Evolutionary conservation across 306 rosid species (phyloP).

Genomic region (Corylus heterophylla): DNA sequence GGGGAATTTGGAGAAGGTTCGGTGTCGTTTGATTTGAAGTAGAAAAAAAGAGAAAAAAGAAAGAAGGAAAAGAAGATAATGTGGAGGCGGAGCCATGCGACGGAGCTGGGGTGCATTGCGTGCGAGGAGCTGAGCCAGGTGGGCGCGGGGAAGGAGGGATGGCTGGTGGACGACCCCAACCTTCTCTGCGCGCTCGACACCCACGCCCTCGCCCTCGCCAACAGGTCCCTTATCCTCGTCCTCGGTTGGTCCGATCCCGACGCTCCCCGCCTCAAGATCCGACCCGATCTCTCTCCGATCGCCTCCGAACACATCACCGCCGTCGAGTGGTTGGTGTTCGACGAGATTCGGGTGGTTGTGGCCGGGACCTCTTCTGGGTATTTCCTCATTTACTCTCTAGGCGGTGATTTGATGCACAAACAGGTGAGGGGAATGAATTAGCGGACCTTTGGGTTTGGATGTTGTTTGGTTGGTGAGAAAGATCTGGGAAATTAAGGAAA

Average conservation of each 20-base stretch:
- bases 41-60: not conserved
- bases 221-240: slow-evolving; percentile 60
- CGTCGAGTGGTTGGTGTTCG: slow-evolving; percentile 79
- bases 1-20: not conserved
- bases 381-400: slow-evolving; percentile 67
- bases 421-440: slow-evolving; percentile 71
- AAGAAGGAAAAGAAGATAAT: slow-evolving; percentile 11
- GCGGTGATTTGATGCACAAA: slow-evolving; percentile 66
- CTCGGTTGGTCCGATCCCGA: slow-evolving; percentile 66
- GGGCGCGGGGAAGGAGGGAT: slow-evolving; percentile 86
- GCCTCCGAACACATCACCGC: slow-evolving; percentile 72
- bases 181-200: slow-evolving; percentile 83
- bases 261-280: slow-evolving; percentile 48
- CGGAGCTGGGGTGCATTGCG: slow-evolving; percentile 79
- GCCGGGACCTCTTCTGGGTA: slow-evolving; percentile 82
- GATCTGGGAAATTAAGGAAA: not conserved
- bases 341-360: slow-evolving; percentile 70
- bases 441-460: not conserved
- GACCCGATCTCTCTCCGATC: slow-evolving; percentile 75
- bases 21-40: not conserved
- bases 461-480: slow-evolving; percentile 12
- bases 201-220: slow-evolving; percentile 73
- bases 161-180: slow-evolving; percentile 76
- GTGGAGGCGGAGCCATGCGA: slow-evolving; percentile 67
- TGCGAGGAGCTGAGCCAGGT: slow-evolving; percentile 72